A percentile compares a stretch with the other conserved stretches of the same genome.
These are phyloP conservation scores for Rhizoclosmatium sp. DNA, from an alignment of 192 early-diverging fungal species.

Conservation along the genomic window DNA sequence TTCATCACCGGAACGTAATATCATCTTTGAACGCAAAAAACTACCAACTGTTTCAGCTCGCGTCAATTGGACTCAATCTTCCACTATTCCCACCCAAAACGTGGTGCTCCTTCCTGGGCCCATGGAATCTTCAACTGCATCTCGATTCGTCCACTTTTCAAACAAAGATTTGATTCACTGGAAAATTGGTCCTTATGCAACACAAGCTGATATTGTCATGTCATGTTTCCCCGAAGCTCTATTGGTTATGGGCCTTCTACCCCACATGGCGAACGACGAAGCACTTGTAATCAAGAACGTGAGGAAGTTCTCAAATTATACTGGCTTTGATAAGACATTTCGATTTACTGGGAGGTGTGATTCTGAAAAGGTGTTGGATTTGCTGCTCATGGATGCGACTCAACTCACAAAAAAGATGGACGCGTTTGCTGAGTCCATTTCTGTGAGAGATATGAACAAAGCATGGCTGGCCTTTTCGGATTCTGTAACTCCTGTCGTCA, in stretches of 20 bases:
- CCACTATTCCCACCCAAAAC: neutral
- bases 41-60: too few species aligned
- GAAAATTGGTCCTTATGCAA: slow-evolving; percentile 34
- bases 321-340: slow-evolving; percentile 42
- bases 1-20: too few species aligned
- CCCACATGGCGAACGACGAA: slow-evolving; percentile 30
- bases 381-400: slow-evolving; percentile 39
- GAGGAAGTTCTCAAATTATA: slow-evolving; percentile 20
- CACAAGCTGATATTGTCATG: slow-evolving; percentile 47
- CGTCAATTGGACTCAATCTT: too few species aligned
- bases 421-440: neutral
- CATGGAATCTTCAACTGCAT: slow-evolving; percentile 32
- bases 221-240: slow-evolving; percentile 39
- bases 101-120: slow-evolving; percentile 9
- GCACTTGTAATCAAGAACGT: slow-evolving; percentile 37
- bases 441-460: slow-evolving; percentile 36
- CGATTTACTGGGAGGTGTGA: slow-evolving; percentile 10
- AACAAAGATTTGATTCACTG: slow-evolving; percentile 46
- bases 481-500: slow-evolving; percentile 14
- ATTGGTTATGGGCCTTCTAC: slow-evolving; percentile 28
- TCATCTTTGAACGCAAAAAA: too few species aligned
- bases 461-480: slow-evolving; percentile 28
- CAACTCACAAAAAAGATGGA: slow-evolving; percentile 11
- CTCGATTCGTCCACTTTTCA: slow-evolving; percentile 41
- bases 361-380: neutral